Percentiles rank a stretch among this genome's conserved stretches.
Evolutionary conservation across 768 basidiomycete species (phyloP).

Genomic region (Termitomyces sp.): DNA sequence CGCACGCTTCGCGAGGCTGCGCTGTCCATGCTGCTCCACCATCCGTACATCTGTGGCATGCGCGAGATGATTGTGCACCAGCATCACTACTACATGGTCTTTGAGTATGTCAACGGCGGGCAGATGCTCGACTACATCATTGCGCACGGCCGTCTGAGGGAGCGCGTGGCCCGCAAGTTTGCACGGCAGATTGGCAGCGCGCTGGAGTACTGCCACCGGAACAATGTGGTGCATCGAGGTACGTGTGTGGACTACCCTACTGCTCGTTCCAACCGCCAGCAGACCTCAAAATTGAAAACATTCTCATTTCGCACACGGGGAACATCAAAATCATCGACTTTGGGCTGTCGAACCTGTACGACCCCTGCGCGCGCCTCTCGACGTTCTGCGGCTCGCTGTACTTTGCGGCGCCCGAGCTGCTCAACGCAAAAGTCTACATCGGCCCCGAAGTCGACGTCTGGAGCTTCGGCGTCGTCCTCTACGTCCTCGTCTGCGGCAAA

Average conservation of each 20-base stretch:
- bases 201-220: slow-evolving; percentile 94
- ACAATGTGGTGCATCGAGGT: slow-evolving; percentile 97
- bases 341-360: slow-evolving; percentile 93
- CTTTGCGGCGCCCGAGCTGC: slow-evolving; percentile 96
- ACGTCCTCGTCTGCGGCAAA: slow-evolving; percentile 97
- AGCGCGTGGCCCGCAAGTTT: slow-evolving; percentile 96
- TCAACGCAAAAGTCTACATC: slow-evolving; percentile 95
- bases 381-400: slow-evolving; percentile 98
- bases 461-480: slow-evolving; percentile 98
- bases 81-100: slow-evolving; percentile 99
- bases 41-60: slow-evolving; percentile 99
- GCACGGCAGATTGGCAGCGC: slow-evolving; percentile 96
- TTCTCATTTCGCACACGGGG: slow-evolving; percentile 95
- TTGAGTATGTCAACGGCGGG: slow-evolving; percentile 97
- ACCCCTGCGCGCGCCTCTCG: slow-evolving; percentile 76
- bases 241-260: slow-evolving; percentile 12
- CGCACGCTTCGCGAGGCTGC: slow-evolving; percentile 95
- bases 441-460: slow-evolving; percentile 99
- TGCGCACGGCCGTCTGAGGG: slow-evolving; percentile 91
- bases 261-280: not conserved
- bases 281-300: slow-evolving; percentile 99
- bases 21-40: slow-evolving; percentile 91
- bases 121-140: slow-evolving; percentile 99
- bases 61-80: slow-evolving; percentile 97
- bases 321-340: slow-evolving; percentile 99